Base-by-base conservation (phyloP, 2,329 filamentous ascomycete species). In the Aspergillus fructus region DNA sequence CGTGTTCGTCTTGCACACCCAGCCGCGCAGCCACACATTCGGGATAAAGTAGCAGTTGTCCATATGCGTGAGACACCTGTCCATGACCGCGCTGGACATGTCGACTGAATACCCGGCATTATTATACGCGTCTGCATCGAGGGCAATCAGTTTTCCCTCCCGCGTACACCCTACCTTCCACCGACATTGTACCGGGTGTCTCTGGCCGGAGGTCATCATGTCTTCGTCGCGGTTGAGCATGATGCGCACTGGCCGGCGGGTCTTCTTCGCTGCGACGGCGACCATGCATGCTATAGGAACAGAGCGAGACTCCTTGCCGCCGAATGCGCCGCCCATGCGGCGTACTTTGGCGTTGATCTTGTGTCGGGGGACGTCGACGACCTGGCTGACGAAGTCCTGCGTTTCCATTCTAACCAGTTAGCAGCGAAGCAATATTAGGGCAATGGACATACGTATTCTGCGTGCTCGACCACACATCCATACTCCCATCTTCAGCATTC, bases 161-260 rank as follows among this genome's bases (percentile, higher is more conserved):
- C 91, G 93, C 74, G 90, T 96, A 58, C 97, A 90, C n/a, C 88
- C 94, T 17, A 97, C 86, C 77, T 96, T 97, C 91, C 94, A 99
- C 56, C 84, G 81, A n/a, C 85, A 89, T 4, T 96, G 79, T 83
- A 97, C 97, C 0, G 94, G 94, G 74, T 99, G 94, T 7, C 94
- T 85, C 74, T 97, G 93, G 1, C 94, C 94, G 43, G 90, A 93
- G 3, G 90, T 93, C 45, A 91, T 75, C 79, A 99, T 97, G 72
- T 99, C 94, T 71, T 97, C 94, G 68, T 97, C 94, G 53, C 94
- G 86, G 53, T 96, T 97, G 48, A 99, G 83, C 94, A 97, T 97
- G 71, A 90, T 96, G 33, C 94, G 85, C 7, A 97, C 91, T 1
- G 93, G 92, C 34, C 88, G 83, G 55, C 85, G 86, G 1, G 85